Base-by-base conservation (phyloP, 1,284 basidiomycete genomes). In the Ceratobasidium sp. region DNA sequence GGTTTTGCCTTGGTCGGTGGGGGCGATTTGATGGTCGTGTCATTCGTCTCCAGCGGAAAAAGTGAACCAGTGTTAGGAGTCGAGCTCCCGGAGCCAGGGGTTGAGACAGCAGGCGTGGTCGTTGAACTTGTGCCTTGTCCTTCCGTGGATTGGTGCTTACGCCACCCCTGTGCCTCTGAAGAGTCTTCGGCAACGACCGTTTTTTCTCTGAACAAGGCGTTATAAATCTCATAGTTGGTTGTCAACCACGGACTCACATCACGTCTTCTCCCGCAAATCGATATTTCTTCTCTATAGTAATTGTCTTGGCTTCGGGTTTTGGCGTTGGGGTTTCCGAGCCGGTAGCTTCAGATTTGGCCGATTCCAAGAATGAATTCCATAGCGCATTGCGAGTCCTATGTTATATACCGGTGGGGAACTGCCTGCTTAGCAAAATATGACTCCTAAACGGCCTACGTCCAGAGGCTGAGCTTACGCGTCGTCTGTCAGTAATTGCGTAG, bases 211-310 rank as follows among this genome's bases (percentile, higher is more conserved):
- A 30, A 27, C 3, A 27, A 4, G 16, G 1, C 2, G 72, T 46
- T 46, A 49, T 46, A 60, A 16, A 66, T 47, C 11, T n/a, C 42
- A 57, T 46, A 53, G 42, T 23, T 67, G 39, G 47, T 56, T 21
- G 29, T 16, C 68, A 52, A 27, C 53, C 5, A 44, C 27, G 56
- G 41, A 81, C 88, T 75, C 76, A 90, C 90, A 80, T 78, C 54
- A 88, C 80, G 39, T 86, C 83, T 72, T 91, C 86, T 21, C 90
- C 90, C 1, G 89, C 90, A 74, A 88, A 93, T 36, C 84, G 77
- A 76, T 86, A 88, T 56, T 80, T 81, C 74, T 85, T 89, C 74
- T 86, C 82, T 53, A 93, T 79, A 75, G 85, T 88, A 47, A 92
- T 81, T 72, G 80, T 79, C 67, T 80, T 82, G 11, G 75, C 69